Percentiles rank a stretch among this genome's conserved stretches.
phyloP scores from a whole-genome alignment of 1,284 basidiomycete genomes.

The Ustilago curta region DNA sequence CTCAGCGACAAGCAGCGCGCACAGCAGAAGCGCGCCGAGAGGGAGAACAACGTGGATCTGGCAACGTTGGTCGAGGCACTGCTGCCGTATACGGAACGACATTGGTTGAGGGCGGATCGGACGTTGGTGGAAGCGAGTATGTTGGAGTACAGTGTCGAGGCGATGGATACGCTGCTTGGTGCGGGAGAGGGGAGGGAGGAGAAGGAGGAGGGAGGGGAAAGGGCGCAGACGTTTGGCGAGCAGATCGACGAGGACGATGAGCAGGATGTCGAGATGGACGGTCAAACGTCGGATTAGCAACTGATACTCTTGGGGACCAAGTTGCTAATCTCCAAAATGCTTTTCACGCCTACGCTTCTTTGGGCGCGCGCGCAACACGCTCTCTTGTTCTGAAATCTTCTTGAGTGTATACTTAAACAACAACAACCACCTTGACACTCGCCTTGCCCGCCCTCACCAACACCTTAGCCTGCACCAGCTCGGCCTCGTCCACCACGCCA shows the following conservation, averaged over 20 bases:
- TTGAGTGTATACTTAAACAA: not conserved
- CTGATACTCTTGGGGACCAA: not conserved
- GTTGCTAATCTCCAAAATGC: not conserved
- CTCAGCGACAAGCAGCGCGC: constrained; percentile 20
- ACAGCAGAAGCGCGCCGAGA: constrained; percentile 46
- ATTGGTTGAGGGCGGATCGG: constrained; percentile 85
- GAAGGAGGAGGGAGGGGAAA: constrained; percentile 6
- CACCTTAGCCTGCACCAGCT: constrained; percentile 5
- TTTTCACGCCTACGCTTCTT: not conserved
- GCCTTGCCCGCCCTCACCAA: constrained; percentile 30
- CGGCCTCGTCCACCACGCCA: not conserved
- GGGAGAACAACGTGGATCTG: constrained; percentile 71
- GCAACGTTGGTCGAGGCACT: constrained; percentile 82
- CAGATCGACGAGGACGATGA: constrained; percentile 5
- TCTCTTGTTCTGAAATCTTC: too few species aligned
- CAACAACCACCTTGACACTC: constrained; percentile 12
- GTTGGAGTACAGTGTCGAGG: constrained; percentile 87
- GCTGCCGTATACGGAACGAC: constrained; percentile 92
- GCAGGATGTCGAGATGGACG: constrained; percentile 29
- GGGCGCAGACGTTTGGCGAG: constrained; percentile 22
- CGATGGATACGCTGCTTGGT: constrained; percentile 79
- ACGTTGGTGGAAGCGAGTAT: constrained; percentile 92
- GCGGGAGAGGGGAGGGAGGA: constrained; percentile 12
- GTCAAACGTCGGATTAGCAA: not conserved
- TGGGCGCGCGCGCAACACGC: too few species aligned